Base-by-base conservation (phyloP, 2,329 filamentous ascomycete species). In the Ophiobolus disseminans region DNA sequence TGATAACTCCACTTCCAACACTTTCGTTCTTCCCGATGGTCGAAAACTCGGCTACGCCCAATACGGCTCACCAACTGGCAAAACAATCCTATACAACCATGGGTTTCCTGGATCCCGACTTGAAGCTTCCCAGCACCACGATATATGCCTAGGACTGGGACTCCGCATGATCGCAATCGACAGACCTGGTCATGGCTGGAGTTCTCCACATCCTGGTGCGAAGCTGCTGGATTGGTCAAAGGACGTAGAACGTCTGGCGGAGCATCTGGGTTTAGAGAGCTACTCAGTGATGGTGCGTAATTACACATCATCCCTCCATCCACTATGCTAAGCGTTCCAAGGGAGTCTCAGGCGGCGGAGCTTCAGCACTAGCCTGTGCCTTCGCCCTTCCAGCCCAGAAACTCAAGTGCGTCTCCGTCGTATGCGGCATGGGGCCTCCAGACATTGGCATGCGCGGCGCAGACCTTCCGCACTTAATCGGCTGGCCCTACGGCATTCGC, bases 41-140 rank as follows among this genome's bases (percentile, higher is more conserved):
- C 69, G 73, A 11, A 70, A 63, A 43, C 57, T 75, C 2, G 68
- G 71, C 4, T 74, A 73, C 41, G 69, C 68, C 25, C 52, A 66
- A 28, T 72, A 70, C 35, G 68, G 69, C 4, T 58, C 58, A 3
- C 55, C 50, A 8, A 65, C 54, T 3, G 66, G 67, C 13, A 53
- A 55, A 26, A 19, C 67, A 0, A 57, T 70, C 14, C 40, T 72
- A 9, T 69, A 62, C 50, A 48, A 60, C 14, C 68, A 72, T n/a
- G 68, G 68, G 0, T 47, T 65, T 1, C 66, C 69, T 2, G 64
- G 65, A 6, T 69, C 63, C 7, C 64, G 69, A 1, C 28, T 71
- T 13, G 68, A 72, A 40, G 69, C 46, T 2, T 55, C 59, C 2
- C 25, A 36, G 0, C 63, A 62, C 28, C 57, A 72, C 23, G 55